phyloP scores from a whole-genome alignment of 2,329 filamentous ascomycete genomes.

The Monilinia aucupariae region DNA sequence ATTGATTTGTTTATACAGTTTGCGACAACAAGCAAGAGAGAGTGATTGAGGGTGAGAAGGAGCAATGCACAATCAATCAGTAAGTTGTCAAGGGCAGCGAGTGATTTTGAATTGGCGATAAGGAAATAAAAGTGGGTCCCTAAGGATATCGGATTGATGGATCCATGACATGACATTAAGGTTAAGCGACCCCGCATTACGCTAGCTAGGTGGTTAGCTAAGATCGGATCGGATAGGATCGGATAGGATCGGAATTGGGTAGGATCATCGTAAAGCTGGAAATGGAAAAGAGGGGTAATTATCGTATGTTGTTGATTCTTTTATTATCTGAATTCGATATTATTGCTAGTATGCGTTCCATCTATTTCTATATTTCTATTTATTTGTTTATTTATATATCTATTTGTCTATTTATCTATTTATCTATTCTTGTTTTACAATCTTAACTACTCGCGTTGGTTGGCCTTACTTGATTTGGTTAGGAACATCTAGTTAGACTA shows the following conservation, averaged over 20 bases:
- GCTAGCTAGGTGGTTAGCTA: not conserved
- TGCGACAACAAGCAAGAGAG: not conserved
- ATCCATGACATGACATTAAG: not conserved
- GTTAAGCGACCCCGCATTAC: constrained; percentile 12
- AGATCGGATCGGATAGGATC: not conserved
- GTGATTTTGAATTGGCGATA: constrained; percentile 9
- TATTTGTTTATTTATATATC: no score
- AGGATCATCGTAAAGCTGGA: not conserved
- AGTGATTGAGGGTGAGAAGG: not conserved
- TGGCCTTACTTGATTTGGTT: no score
- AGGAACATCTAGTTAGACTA: no score
- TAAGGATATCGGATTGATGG: no score
- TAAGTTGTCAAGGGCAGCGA: not conserved
- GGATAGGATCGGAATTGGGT: not conserved
- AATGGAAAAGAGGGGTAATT: no score
- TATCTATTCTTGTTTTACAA: no score
- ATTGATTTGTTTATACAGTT: not conserved
- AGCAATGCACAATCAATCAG: not conserved
- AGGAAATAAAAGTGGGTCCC: constrained; percentile 4
- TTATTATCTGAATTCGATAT: no score
- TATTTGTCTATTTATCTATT: no score
- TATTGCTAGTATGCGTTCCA: no score
- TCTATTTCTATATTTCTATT: no score
- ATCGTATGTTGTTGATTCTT: no score
- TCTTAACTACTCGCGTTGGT: no score